phyloP scores from a whole-genome alignment of 2,329 filamentous ascomycete species.

The Penicillium italicum region DNA sequence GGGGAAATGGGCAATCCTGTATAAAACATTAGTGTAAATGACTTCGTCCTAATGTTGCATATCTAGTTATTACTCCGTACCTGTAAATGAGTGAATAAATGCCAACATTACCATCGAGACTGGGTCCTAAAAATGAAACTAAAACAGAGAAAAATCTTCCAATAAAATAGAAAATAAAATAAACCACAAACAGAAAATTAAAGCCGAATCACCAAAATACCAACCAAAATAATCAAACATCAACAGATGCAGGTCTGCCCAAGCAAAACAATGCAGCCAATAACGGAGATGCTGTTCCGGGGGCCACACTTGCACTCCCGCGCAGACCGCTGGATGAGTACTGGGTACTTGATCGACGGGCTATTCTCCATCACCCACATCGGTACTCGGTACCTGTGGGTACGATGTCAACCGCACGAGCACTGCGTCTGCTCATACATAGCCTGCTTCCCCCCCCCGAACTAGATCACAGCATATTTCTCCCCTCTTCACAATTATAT shows the following conservation, averaged over 20 bases:
- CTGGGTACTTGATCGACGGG: conserved; percentile 13
- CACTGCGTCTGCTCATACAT: conserved; percentile 7
- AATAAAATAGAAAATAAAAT: neutral
- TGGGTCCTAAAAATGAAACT: neutral
- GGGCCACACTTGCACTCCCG: conserved; percentile 11
- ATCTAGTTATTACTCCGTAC: neutral
- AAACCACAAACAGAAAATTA: neutral
- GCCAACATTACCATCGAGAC: neutral
- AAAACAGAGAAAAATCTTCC: neutral
- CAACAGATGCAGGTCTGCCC: conserved; percentile 21
- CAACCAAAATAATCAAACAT: conserved; percentile 6
- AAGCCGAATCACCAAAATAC: neutral
- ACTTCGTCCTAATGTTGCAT: neutral
- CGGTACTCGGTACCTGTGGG: conserved; percentile 11
- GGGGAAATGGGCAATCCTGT: neutral
- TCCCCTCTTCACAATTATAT: conserved; percentile 7
- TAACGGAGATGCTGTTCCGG: conserved; percentile 4
- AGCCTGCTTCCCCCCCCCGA: conserved; percentile 7
- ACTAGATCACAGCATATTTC: conserved; percentile 6
- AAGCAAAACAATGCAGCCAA: conserved; percentile 75
- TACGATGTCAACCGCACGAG: conserved; percentile 10
- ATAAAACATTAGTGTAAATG: neutral
- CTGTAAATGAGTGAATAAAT: neutral
- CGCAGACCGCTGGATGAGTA: conserved; percentile 17
- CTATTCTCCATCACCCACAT: conserved; percentile 1